Percentiles rank a stretch among this genome's conserved stretches.
These are phyloP conservation scores for Iodosphaeria phyllophila DNA, from an alignment of 2,329 filamentous ascomycete species.

Conservation along the genomic window DNA sequence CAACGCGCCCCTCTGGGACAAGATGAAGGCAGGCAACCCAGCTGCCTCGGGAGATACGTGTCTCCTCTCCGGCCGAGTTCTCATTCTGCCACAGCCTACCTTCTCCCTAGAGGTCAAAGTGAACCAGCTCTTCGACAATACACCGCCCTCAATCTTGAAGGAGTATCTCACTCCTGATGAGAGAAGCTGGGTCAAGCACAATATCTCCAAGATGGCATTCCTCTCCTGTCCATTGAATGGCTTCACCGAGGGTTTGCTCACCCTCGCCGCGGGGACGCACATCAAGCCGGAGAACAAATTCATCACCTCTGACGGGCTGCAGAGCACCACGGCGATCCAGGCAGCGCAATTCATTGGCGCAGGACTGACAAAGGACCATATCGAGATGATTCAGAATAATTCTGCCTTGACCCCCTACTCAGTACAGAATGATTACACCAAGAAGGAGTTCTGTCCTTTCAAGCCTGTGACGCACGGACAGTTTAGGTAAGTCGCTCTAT, in stretches of 20 bases:
- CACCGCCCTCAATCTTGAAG: slow-evolving; percentile 7
- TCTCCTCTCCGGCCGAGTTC: slow-evolving; percentile 15
- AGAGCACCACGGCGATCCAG: too few relatives aligned
- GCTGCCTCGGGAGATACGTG: slow-evolving; percentile 9
- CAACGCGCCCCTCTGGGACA: not conserved
- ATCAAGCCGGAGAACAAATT: slow-evolving; percentile 16
- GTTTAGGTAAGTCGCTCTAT: slow-evolving; percentile 15
- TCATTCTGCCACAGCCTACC: slow-evolving; percentile 21
- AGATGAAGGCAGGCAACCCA: too few relatives aligned
- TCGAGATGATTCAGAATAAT: slow-evolving; percentile 10
- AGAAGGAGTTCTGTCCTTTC: slow-evolving; percentile 14
- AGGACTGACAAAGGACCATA: slow-evolving; percentile 5
- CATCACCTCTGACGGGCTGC: slow-evolving; percentile 3
- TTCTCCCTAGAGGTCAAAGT: slow-evolving; percentile 15
- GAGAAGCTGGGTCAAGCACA: slow-evolving; percentile 3
- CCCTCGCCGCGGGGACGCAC: slow-evolving; percentile 16
- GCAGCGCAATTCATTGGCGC: too few relatives aligned
- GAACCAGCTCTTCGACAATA: slow-evolving; percentile 14
- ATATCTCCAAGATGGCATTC: slow-evolving; percentile 8
- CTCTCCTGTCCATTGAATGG: slow-evolving; percentile 11
- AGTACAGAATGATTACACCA: slow-evolving; percentile 7
- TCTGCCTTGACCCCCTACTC: slow-evolving; percentile 18
- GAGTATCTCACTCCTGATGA: slow-evolving; percentile 4
- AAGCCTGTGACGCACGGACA: slow-evolving; percentile 29
- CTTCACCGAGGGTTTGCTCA: slow-evolving; percentile 14